Percentiles rank a stretch among this genome's conserved stretches.
Evolutionary conservation across 106 monocot genomes (phyloP).

Genomic region (Dioscorea alata): DNA sequence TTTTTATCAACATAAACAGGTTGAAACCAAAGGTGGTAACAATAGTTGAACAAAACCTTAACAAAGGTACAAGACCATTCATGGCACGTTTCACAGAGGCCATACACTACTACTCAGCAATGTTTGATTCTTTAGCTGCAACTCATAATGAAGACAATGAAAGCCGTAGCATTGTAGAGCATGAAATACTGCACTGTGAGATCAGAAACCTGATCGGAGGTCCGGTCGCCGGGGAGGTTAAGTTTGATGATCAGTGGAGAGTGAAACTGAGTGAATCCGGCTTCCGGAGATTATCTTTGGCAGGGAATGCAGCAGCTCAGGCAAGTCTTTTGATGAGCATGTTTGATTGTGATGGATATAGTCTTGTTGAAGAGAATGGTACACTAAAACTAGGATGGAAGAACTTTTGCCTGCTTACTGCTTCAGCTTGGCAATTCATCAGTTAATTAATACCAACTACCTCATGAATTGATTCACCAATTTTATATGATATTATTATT

Average conservation of each 20-base stretch:
- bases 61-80: slow-evolving; percentile 63
- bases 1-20: slow-evolving; percentile 17
- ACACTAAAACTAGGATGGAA: slow-evolving; percentile 95
- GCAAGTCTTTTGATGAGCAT: slow-evolving; percentile 82
- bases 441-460: too few relatives aligned
- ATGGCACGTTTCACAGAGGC: slow-evolving; percentile 87
- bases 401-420: slow-evolving; percentile 82
- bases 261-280: slow-evolving; percentile 87
- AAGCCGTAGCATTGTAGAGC: slow-evolving; percentile 84
- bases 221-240: slow-evolving; percentile 70
- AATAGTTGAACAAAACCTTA: slow-evolving; percentile 92
- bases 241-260: slow-evolving; percentile 87
- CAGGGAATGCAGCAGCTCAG: slow-evolving; percentile 80
- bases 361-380: slow-evolving; percentile 88
- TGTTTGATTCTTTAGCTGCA: slow-evolving; percentile 87
- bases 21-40: slow-evolving; percentile 91
- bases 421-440: slow-evolving; percentile 79
- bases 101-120: slow-evolving; percentile 94
- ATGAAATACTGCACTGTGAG: slow-evolving; percentile 84
- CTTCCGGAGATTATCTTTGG: slow-evolving; percentile 64
- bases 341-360: slow-evolving; percentile 95
- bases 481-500: too few relatives aligned
- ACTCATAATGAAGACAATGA: slow-evolving; percentile 76
- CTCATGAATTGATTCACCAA: too few relatives aligned
- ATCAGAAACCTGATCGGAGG: slow-evolving; percentile 91